A percentile compares a stretch with the other conserved stretches of the same genome.
Conservation (phyloP, 2,329 filamentous ascomycete species). For the Beauveria sp. region DNA sequence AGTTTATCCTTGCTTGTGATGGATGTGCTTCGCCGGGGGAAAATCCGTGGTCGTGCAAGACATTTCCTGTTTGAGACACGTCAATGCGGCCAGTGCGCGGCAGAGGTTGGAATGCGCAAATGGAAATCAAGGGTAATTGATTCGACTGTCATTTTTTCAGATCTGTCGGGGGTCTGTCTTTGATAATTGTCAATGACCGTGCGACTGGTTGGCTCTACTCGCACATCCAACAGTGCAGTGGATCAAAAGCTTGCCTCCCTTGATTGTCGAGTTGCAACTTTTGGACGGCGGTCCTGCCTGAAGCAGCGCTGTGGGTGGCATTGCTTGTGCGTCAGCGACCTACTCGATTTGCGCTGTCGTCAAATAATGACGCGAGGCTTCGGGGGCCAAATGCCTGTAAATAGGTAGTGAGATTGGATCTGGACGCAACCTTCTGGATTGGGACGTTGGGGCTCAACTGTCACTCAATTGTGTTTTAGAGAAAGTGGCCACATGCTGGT, state of each 20-base stretch:
- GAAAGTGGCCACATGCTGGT: not conserved
- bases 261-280: not conserved
- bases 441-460: not conserved
- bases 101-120: too few species aligned
- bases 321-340: constrained; percentile 4
- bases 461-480: not conserved
- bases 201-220: not conserved
- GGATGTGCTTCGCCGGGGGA: not conserved
- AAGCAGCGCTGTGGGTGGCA: not conserved
- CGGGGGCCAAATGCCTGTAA: not conserved
- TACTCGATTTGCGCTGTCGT: constrained; percentile 2
- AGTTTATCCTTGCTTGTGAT: not conserved
- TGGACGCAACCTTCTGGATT: not conserved
- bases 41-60: not conserved
- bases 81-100: not conserved
- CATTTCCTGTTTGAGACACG: not conserved
- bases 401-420: constrained; percentile 1
- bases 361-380: not conserved
- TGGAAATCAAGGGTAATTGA: too few species aligned
- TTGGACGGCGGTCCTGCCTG: not conserved
- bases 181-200: not conserved
- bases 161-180: too few species aligned
- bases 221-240: not conserved
- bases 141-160: too few species aligned
- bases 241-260: not conserved